phyloP scores from a whole-genome alignment of 1,284 basidiomycete species.

The Pyrrhoderma lamaoense region DNA sequence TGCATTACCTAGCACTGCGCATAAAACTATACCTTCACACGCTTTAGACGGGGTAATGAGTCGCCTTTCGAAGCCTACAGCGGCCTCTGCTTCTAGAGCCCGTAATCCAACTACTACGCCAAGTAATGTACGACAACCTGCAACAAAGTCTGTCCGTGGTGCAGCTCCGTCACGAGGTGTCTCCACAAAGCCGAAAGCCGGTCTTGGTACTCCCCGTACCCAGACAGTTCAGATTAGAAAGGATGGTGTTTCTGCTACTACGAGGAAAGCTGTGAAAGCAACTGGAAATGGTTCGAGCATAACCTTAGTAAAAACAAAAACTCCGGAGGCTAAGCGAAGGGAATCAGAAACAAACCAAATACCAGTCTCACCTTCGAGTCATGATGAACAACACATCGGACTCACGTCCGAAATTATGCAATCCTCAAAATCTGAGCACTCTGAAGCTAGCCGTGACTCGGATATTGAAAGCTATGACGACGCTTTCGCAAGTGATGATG shows the following conservation, averaged over 20 bases:
- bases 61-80: conserved; percentile 67
- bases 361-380: too few species aligned
- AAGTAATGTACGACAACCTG: conserved; percentile 22
- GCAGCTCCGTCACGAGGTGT: conserved; percentile 20
- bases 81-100: conserved; percentile 57
- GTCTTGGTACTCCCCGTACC: conserved; percentile 16
- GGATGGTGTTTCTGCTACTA: background rate
- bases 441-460: background rate
- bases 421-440: background rate
- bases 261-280: background rate
- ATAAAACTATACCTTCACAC: conserved; percentile 43
- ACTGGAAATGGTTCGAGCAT: background rate
- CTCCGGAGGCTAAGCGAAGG: background rate
- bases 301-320: too few species aligned
- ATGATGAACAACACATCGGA: background rate
- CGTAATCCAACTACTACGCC: conserved; percentile 22
- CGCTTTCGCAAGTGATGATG: conserved; percentile 13
- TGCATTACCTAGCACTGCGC: conserved; percentile 39
- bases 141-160: conserved; percentile 20
- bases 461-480: conserved; percentile 19
- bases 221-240: conserved; percentile 19
- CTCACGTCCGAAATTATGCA: background rate
- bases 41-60: conserved; percentile 34
- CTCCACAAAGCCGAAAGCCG: conserved; percentile 23
- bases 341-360: too few species aligned